These are phyloP conservation scores for Thielaviopsis ethacetica DNA, from an alignment of 2,329 filamentous ascomycete genomes.

Conservation along the genomic window DNA sequence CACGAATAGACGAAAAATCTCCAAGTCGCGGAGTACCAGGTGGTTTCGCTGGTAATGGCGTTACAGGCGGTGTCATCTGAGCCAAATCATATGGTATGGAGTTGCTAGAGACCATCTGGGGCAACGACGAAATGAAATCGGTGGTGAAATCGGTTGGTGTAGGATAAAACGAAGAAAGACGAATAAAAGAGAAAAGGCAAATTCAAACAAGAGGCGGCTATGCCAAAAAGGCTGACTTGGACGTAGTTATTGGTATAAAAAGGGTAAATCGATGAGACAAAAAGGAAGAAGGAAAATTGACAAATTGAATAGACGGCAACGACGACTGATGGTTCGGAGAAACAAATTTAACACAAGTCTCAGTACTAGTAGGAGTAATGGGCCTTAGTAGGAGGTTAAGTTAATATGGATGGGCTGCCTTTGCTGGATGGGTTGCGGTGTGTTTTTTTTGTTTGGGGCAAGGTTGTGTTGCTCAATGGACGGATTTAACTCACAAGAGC, in stretches of 20 bases:
- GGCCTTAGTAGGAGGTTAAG: not conserved
- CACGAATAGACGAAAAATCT: slow-evolving; percentile 7
- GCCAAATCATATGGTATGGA: slow-evolving; percentile 5
- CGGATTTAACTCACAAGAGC: not conserved
- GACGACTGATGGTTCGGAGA: not conserved
- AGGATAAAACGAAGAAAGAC: not conserved
- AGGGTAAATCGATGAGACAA: not conserved
- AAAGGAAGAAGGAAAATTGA: not conserved
- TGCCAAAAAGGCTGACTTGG: not conserved
- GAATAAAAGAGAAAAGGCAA: not conserved
- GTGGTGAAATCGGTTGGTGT: no score
- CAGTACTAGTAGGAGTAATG: not conserved
- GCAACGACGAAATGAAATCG: not conserved
- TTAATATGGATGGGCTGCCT: not conserved
- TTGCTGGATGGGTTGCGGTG: not conserved
- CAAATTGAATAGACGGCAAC: not conserved
- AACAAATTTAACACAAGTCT: not conserved
- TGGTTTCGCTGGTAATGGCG: slow-evolving; percentile 6
- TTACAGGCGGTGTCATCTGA: slow-evolving; percentile 11
- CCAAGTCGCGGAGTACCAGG: slow-evolving; percentile 1
- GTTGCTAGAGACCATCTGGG: slow-evolving; percentile 1
- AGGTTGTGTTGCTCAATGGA: no score
- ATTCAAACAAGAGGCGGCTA: not conserved
- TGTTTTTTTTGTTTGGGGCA: not conserved
- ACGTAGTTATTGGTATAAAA: not conserved